Base-by-base conservation (phyloP, 176 grass and related monocot species). In the Puya raimondii region DNA sequence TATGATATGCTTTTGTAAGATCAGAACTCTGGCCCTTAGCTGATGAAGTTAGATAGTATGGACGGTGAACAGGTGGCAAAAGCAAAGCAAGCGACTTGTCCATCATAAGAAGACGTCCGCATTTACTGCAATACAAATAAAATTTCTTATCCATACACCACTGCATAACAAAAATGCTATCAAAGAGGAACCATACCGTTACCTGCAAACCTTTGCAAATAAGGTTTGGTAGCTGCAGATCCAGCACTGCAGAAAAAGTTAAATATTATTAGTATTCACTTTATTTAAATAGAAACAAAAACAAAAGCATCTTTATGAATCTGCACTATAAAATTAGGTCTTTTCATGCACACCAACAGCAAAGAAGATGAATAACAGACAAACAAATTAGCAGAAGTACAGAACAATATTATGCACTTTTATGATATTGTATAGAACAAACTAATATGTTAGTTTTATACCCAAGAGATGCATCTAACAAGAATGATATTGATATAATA, bases 181-280 rank as follows among this genome's bases (percentile, higher is more conserved):
- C 50, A 64, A 57, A 73, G 49, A 87, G 72, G 23, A 22, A 23
- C 22, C 22, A 11, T 56, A 14, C 47, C 11, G 14, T 81, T 83
- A 94, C 90, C 87, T 99, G 90, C 90, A 99, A 71, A 74, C 64
- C 77, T 91, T 90, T 51, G 87, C 84, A 82, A 86, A 99, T 23
- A 99, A 70, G 27, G 80, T 82, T 84, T 91, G 82, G 73, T 99
- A 82, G 71, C 83, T 82, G 69, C 72, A 82, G 78, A 99, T 88
- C 95, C 90, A 99, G 72, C 16, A 73, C 95, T 99, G 78, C 33
- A 81, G 69, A 76, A 65, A 80, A 22, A 59, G 58, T 76, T 63
- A 63, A n/a, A 82, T 22, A 18, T 53, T 72, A 65, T 80, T 79
- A 81, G 15, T 73, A 74, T 29, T 67, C 48, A 72, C 16, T 61